Percentiles rank a stretch among this genome's conserved stretches.
Evolutionary conservation across 495 filamentous ascomycete species (phyloP).

Genomic region (Daldinia loculata): DNA sequence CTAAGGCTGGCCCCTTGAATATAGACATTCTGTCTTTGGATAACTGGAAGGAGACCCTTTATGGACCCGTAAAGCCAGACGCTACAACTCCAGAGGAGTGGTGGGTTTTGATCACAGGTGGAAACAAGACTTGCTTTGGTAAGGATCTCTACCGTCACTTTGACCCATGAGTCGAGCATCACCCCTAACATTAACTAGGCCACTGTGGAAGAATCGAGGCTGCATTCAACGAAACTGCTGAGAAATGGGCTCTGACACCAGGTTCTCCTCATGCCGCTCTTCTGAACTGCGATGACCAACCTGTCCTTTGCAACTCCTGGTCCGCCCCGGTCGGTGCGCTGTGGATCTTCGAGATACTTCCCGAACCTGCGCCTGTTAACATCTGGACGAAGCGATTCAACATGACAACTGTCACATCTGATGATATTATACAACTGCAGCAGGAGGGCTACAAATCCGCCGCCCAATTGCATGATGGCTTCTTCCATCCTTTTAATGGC

Average conservation of each 20-base stretch:
- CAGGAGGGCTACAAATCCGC: slow-evolving; percentile 67
- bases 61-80: slow-evolving; percentile 66
- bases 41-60: slow-evolving; percentile 75
- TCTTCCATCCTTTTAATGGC: slow-evolving; percentile 84
- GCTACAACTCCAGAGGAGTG: slow-evolving; percentile 73
- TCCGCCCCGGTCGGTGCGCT: slow-evolving; percentile 73
- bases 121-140: slow-evolving; percentile 89
- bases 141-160: slow-evolving; percentile 51
- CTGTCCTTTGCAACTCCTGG: slow-evolving; percentile 85
- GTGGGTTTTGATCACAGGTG: slow-evolving; percentile 81
- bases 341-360: slow-evolving; percentile 73
- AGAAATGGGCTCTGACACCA: slow-evolving; percentile 70
- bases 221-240: slow-evolving; percentile 69
- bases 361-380: slow-evolving; percentile 64
- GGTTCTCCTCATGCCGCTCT: slow-evolving; percentile 74
- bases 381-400: slow-evolving; percentile 70
- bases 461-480: slow-evolving; percentile 69
- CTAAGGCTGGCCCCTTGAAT: slow-evolving; percentile 52
- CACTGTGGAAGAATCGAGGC: slow-evolving; percentile 56
- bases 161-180: not conserved
- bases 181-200: slow-evolving; percentile 47
- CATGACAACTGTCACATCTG: slow-evolving; percentile 68
- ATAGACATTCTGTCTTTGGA: slow-evolving; percentile 70
- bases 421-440: slow-evolving; percentile 70
- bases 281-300: slow-evolving; percentile 81